Evolutionary conservation across 139 green algal genomes (phyloP), one percentile per base, ranked within the genome.

Genomic region (Zygnema circumcarinatum): DNA sequence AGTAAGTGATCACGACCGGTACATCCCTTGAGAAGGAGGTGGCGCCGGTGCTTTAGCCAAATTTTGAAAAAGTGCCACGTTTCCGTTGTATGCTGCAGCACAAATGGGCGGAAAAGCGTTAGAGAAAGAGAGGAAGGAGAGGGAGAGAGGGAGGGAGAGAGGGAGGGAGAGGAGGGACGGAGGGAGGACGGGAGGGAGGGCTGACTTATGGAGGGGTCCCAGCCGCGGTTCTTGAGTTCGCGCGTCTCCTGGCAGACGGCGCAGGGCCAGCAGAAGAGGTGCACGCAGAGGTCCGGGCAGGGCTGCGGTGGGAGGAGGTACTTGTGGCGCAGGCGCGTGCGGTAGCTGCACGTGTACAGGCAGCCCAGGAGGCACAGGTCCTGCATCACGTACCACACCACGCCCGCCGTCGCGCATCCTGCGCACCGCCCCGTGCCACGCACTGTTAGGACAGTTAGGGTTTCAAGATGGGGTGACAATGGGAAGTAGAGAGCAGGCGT

Each of bases 201-300:
- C 69, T 40, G 3, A 78, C 69, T 40, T 7, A 78, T 78, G 69
- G 69, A 39, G 3, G 80, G 80, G 11, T 86, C 36, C 31, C 32
- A 52, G 67, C 80, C 80, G 3, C 80, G 80, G 25, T 86, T 69
- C 36, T 84, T 83, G 32, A 86, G 80, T 52, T 86, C 80, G 20
- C 73, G 67, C 56, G 81, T 86, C 80, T 86, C 80, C 80, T 86
- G 80, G 31, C 33, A 86, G 32, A 86, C 56, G 3, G 80, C 67
- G 73, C 80, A 86, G 35, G 20, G 67, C 33, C 35, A 38, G 80
- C 80, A 86, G 80, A 83, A 83, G 41, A 35, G 20, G 69, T 86
- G 80, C 20, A 86, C 2, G 80, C 31, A 84, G 20, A 33, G n/a
- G 69, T 86, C 80, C 36, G 36, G n/a, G 3, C 32, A 40, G 22